Evolutionary conservation across 768 basidiomycete species (phyloP).

Genomic region (Lactarius vividus): DNA sequence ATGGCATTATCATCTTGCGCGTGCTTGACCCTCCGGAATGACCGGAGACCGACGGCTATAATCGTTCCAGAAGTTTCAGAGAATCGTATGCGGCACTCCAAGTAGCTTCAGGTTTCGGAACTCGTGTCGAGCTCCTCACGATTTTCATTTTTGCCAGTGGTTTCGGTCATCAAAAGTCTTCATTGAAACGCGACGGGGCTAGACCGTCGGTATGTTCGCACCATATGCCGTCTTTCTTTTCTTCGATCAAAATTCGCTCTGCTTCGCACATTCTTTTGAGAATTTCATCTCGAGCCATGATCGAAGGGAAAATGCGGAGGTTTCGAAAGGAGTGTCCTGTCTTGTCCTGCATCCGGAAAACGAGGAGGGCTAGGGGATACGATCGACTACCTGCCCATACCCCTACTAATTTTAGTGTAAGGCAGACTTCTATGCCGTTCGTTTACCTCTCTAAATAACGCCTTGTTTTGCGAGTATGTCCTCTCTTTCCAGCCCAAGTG

Average conservation of each 20-base stretch:
- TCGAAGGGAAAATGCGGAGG: neutral
- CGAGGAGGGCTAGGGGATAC: neutral
- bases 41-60: neutral
- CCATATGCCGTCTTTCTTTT: neutral
- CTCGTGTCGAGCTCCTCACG: neutral
- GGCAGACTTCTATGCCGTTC: neutral
- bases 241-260: neutral
- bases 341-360: neutral
- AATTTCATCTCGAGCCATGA: neutral
- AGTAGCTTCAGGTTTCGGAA: neutral
- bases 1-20: neutral
- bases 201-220: neutral
- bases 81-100: neutral
- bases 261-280: neutral
- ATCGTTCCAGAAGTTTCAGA: neutral
- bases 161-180: neutral
- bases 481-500: neutral
- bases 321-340: neutral
- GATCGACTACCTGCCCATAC: too few relatives aligned
- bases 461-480: neutral
- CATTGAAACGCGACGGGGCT: neutral
- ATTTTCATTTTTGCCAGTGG: neutral
- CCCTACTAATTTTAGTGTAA: neutral
- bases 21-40: neutral
- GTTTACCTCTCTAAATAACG: neutral